Evolutionary conservation across 495 filamentous ascomycete species (phyloP).

Genomic region (Halenospora varia): DNA sequence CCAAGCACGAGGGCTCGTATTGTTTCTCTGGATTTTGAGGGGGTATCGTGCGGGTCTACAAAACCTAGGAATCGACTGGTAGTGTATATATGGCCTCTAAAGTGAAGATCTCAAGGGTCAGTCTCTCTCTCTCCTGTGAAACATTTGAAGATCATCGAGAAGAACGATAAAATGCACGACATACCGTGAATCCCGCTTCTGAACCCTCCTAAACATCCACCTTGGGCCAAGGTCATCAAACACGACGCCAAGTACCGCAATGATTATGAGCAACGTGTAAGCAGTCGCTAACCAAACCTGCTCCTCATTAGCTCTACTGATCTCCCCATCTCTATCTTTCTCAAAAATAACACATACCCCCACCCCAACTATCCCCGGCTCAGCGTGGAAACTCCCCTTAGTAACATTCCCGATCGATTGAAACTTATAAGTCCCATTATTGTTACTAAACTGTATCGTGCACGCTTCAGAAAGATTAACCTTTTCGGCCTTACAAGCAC

Average conservation of each 20-base stretch:
- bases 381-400: not conserved
- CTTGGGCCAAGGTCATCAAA: not conserved
- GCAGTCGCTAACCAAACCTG: not conserved
- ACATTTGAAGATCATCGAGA: no score
- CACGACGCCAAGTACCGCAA: not conserved
- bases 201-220: not conserved
- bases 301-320: not conserved
- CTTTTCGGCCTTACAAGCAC: not conserved
- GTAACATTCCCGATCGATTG: not conserved
- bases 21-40: not conserved
- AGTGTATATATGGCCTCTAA: not conserved
- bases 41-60: not conserved
- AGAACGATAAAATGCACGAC: not conserved
- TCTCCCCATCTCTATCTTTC: no score
- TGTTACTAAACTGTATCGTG: not conserved
- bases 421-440: not conserved
- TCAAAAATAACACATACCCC: not conserved
- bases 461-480: not conserved
- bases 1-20: not conserved
- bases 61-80: not conserved
- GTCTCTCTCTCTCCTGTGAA: not conserved
- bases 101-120: not conserved
- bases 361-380: not conserved
- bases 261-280: not conserved
- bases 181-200: not conserved